These are phyloP conservation scores for Adansonia rubrostipa DNA, from an alignment of 441 rosid genomes.

Conservation along the genomic window DNA sequence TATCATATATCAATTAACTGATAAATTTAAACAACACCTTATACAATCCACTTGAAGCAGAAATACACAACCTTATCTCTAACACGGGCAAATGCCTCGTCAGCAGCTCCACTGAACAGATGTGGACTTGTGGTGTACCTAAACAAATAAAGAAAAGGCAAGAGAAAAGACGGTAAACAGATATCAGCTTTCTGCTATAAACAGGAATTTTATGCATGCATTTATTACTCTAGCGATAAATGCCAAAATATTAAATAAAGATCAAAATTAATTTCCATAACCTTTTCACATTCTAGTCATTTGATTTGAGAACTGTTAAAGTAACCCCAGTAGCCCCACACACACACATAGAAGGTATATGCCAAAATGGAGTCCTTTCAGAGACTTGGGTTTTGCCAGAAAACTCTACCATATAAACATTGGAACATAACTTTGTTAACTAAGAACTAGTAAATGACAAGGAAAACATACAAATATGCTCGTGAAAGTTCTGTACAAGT, in stretches of 20 bases:
- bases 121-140: slow-evolving; percentile 99
- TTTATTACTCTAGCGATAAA: slow-evolving; percentile 1
- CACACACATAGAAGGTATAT: background rate
- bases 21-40: background rate
- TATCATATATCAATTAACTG: background rate
- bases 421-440: background rate
- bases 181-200: slow-evolving; percentile 19
- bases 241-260: slow-evolving; percentile 1
- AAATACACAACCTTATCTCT: slow-evolving; percentile 67
- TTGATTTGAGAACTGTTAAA: background rate
- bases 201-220: background rate
- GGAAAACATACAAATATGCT: slow-evolving; percentile 79
- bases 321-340: background rate
- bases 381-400: background rate
- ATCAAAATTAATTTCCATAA: background rate
- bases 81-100: slow-evolving; percentile 81
- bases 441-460: slow-evolving; percentile 3
- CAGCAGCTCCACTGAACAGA: slow-evolving; percentile 79
- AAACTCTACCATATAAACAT: slow-evolving; percentile 19
- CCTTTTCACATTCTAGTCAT: background rate
- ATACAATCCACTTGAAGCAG: slow-evolving; percentile 9
- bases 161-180: slow-evolving; percentile 17
- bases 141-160: slow-evolving; percentile 17
- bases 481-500: slow-evolving; percentile 64
- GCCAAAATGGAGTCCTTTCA: background rate